Conservation (phyloP, 192 early-diverging fungal genomes). For the Backusella tuberculispora region DNA sequence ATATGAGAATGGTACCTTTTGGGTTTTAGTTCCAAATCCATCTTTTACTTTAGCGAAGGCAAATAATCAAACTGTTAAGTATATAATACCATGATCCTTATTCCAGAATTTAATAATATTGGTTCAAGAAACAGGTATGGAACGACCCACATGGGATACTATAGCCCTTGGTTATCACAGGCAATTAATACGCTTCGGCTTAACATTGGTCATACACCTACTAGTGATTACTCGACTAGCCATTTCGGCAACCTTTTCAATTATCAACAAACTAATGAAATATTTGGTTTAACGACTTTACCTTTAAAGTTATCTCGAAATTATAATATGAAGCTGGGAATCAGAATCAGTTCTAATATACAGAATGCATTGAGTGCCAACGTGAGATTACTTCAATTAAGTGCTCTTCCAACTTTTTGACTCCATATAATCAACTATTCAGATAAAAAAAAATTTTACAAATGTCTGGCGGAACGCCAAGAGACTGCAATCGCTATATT, state of each 20-base stretch:
- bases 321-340: neutral
- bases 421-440: neutral
- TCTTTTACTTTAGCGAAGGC: neutral
- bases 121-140: neutral
- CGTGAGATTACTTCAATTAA: neutral
- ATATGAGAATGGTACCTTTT: too few species aligned
- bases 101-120: too few species aligned
- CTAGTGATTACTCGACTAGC: neutral
- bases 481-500: too few species aligned
- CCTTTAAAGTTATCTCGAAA: neutral
- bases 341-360: neutral
- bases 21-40: too few species aligned
- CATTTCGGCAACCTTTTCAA: neutral
- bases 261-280: neutral
- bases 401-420: neutral
- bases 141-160: neutral
- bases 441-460: neutral
- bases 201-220: neutral
- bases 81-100: too few species aligned
- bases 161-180: neutral
- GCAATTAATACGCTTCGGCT: neutral
- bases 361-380: neutral
- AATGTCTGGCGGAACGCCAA: too few species aligned
- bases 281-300: neutral
- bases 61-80: too few species aligned